Percentiles rank a stretch among this genome's conserved stretches.
Conservation (phyloP, 352 stramenopile genomes). For the Pythium periplocum region DNA sequence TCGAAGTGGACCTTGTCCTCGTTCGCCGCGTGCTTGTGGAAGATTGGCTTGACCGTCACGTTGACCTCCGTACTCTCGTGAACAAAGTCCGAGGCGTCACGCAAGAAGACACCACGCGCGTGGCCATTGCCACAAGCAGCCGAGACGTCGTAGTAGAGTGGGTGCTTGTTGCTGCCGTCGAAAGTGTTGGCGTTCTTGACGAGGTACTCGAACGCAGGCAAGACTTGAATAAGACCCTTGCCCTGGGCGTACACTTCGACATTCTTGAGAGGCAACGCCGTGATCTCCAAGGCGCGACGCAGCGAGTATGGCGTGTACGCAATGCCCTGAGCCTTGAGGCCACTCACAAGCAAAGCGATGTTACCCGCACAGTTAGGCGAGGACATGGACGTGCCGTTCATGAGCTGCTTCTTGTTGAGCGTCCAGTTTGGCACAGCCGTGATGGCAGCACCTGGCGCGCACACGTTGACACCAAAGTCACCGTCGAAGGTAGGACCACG, state of each 20-base stretch:
- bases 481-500: slow-evolving; percentile 91
- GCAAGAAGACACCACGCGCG: slow-evolving; percentile 77
- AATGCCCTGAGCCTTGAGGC: slow-evolving; percentile 76
- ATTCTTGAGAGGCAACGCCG: slow-evolving; percentile 54
- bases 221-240: slow-evolving; percentile 75
- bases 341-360: slow-evolving; percentile 91
- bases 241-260: slow-evolving; percentile 75
- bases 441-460: slow-evolving; percentile 93
- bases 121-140: slow-evolving; percentile 11
- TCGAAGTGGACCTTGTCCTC: slow-evolving; percentile 87
- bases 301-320: slow-evolving; percentile 86
- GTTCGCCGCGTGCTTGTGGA: slow-evolving; percentile 81
- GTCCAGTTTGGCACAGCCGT: slow-evolving; percentile 93
- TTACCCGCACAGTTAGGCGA: slow-evolving; percentile 93
- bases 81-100: slow-evolving; percentile 69
- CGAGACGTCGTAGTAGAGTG: slow-evolving; percentile 29
- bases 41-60: slow-evolving; percentile 84
- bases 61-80: slow-evolving; percentile 74
- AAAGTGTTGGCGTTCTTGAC: slow-evolving; percentile 38
- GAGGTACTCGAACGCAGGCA: slow-evolving; percentile 74
- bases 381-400: slow-evolving; percentile 97
- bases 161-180: slow-evolving; percentile 61
- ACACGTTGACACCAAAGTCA: slow-evolving; percentile 88
- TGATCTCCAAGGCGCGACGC: slow-evolving; percentile 84
- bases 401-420: slow-evolving; percentile 94